Evolutionary conservation across 768 basidiomycete species (phyloP).

Genomic region (Podaxis mareebaensis): DNA sequence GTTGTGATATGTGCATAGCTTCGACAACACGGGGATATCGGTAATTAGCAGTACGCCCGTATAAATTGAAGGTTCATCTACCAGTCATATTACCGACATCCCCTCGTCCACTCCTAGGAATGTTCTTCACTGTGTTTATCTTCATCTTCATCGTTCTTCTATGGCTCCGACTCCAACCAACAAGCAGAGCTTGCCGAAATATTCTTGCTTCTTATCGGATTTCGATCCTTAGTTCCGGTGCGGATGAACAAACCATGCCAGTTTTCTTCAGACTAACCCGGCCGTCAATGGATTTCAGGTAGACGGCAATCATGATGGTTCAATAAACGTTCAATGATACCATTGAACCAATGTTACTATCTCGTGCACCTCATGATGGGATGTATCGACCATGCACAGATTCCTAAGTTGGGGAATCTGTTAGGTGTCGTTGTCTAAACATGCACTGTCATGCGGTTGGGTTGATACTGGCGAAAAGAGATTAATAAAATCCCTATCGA

Average conservation of each 20-base stretch:
- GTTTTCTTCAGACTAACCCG: too few species aligned
- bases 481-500: neutral
- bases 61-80: neutral
- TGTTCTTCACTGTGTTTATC: neutral
- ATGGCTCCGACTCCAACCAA: neutral
- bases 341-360: too few species aligned
- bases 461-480: neutral
- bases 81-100: neutral
- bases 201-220: neutral
- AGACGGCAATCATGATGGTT: too few species aligned
- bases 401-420: neutral
- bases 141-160: neutral
- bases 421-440: neutral
- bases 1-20: neutral
- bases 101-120: neutral
- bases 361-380: too few species aligned
- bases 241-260: neutral
- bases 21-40: neutral
- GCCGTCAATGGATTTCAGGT: too few species aligned
- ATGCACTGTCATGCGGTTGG: neutral
- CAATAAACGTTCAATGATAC: too few species aligned
- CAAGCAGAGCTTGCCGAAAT: neutral
- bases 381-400: too few species aligned
- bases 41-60: neutral
- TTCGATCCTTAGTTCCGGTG: neutral